Evolutionary conservation across 768 basidiomycete species (phyloP).

Genomic region (Lentinula sp.): DNA sequence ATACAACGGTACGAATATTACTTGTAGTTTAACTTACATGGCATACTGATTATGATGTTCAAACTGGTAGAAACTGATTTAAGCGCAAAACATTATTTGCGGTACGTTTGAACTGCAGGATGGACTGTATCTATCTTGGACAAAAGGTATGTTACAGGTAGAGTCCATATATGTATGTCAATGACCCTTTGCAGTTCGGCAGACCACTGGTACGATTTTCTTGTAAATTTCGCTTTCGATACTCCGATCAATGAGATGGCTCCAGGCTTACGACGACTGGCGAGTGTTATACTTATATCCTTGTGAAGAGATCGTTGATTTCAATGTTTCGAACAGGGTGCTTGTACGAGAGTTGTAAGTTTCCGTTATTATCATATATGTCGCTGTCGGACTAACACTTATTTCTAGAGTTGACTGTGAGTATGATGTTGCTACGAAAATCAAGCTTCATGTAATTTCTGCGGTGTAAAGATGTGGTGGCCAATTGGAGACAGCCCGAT

Average conservation of each 20-base stretch:
- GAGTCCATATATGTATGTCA: neutral
- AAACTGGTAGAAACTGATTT: neutral
- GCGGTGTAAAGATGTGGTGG: constrained; percentile 55
- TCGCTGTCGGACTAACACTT: neutral
- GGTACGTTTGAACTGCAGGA: constrained; percentile 30
- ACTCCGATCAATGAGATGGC: neutral
- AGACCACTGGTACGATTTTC: constrained; percentile 53
- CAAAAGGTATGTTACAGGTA: constrained; percentile 64
- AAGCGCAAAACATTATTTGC: neutral
- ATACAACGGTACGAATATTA: neutral
- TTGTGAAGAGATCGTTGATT: neutral
- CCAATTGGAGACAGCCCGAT: constrained; percentile 68
- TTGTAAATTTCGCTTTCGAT: neutral
- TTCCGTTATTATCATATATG: neutral
- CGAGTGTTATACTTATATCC: constrained; percentile 15
- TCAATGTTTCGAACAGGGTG: constrained; percentile 35
- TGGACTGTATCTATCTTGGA: constrained; percentile 96
- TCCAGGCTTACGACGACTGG: constrained; percentile 56
- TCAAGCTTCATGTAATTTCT: neutral
- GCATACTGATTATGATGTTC: neutral
- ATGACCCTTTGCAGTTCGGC: constrained; percentile 46
- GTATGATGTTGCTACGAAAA: constrained; percentile 13
- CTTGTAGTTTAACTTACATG: neutral
- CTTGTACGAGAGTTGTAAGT: constrained; percentile 72
- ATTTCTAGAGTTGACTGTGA: constrained; percentile 63